phyloP scores from a whole-genome alignment of 208 protist species.

The Trichomonas tenax region DNA sequence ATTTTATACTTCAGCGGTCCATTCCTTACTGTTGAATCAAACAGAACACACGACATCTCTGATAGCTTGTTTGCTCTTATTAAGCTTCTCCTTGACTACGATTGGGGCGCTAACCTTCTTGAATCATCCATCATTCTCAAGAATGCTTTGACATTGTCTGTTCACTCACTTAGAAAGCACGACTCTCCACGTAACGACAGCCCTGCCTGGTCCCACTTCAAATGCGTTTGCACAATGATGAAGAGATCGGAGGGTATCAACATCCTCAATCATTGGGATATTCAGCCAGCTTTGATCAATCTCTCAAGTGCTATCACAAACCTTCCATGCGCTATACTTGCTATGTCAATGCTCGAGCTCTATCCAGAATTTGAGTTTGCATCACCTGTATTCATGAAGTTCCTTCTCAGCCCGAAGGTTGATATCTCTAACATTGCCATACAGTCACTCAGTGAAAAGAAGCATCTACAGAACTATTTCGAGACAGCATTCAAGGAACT shows the following conservation, averaged over 20 bases:
- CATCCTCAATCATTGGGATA: background rate
- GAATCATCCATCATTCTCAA: background rate
- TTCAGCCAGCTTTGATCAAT: background rate
- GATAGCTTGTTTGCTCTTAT: background rate
- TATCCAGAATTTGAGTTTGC: background rate
- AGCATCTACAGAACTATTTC: background rate
- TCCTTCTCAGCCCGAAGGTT: background rate
- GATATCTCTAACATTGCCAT: background rate
- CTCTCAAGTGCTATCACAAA: background rate
- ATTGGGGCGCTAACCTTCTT: background rate
- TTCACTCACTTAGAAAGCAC: background rate
- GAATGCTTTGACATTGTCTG: background rate
- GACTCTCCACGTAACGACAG: background rate
- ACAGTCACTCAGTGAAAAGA: background rate
- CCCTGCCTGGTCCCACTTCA: background rate
- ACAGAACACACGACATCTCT: background rate
- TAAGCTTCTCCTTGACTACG: background rate
- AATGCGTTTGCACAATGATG: background rate
- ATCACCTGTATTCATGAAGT: background rate
- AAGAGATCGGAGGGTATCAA: background rate
- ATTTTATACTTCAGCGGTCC: background rate
- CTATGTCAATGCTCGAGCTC: background rate
- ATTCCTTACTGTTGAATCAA: background rate
- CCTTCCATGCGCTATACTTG: no score
- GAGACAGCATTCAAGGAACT: background rate